Base-by-base conservation (phyloP, 805 yeast species). In the Debaryomyces prosopidis region DNA sequence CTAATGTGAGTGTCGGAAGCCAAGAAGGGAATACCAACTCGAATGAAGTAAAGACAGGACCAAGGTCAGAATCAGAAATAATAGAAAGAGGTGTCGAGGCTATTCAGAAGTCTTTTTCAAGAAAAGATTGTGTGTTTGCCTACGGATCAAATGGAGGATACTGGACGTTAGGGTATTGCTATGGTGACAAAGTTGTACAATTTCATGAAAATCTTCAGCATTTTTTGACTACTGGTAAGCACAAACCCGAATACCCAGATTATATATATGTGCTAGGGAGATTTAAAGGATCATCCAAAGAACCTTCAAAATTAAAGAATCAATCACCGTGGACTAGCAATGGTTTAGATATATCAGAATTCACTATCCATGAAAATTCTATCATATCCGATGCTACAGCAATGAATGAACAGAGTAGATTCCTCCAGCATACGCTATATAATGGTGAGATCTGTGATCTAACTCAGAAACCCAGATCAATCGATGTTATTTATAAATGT, bases 401-500 rank as follows among this genome's bases (percentile, higher is more conserved):
- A 14, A 17, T 38, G 5, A 47, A 40, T 32, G 44, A 38, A 16
- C 44, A 44, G 32, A 48, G 49, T 33, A 62, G 66, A 51, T 66
- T 60, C 48, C 49, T 73, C 50, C 51, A 69, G 58, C 83, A 59
- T 65, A 64, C 47, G 44, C 65, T 60, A 7, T 43, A 46, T 10
- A 57, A 59, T 46, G 94, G 92, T 7, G 76, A 76, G 16, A 43
- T 66, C 3, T 86, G 94, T 62, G 87, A 82, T 53, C 58, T 81
- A 38, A 83, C 87, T 0, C 71, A 71, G 2, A 58, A 64, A 20
- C 77, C 77, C 2, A 71, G 92, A 42, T 57, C 69, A 3, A 67
- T 79, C 3, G 86, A 83, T 45, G 64, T 86, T 4, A 75, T 75
- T 40, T 84, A 79, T 57, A 67, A 71, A 30, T 86, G 92, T 60